phyloP scores from a whole-genome alignment of 2,329 filamentous ascomycete genomes.

The Cytospora piceicola region DNA sequence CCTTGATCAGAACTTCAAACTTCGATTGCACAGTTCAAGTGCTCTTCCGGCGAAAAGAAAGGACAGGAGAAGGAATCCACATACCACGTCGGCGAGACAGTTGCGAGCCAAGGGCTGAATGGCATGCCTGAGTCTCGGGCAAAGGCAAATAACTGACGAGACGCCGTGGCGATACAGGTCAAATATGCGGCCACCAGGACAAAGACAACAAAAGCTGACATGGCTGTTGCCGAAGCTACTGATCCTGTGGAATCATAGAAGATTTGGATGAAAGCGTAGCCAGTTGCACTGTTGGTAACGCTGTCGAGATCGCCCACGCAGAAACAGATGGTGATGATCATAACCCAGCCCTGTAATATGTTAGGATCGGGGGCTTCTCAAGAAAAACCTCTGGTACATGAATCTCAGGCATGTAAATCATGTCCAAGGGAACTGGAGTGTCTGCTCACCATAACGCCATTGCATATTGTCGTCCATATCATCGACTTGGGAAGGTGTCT shows the following conservation, averaged over 20 bases:
- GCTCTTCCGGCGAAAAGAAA: neutral
- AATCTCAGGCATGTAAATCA: slow-evolving; percentile 32
- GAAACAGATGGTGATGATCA: slow-evolving; percentile 27
- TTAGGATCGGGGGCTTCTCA: neutral
- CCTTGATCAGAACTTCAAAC: neutral
- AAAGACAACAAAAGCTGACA: slow-evolving; percentile 37
- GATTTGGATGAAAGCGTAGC: slow-evolving; percentile 39
- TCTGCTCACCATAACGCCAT: slow-evolving; percentile 37
- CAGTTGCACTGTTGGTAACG: slow-evolving; percentile 30
- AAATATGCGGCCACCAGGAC: slow-evolving; percentile 31
- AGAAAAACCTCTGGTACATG: neutral
- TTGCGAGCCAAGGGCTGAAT: slow-evolving; percentile 38
- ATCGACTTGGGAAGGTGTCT: slow-evolving; percentile 41
- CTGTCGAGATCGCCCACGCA: slow-evolving; percentile 24
- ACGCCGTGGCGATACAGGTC: slow-evolving; percentile 38
- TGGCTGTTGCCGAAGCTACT: slow-evolving; percentile 33
- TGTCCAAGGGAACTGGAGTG: slow-evolving; percentile 32
- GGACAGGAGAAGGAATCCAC: neutral
- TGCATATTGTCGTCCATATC: slow-evolving; percentile 40
- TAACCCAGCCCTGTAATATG: slow-evolving; percentile 4
- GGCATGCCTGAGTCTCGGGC: slow-evolving; percentile 43
- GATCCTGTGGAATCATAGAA: slow-evolving; percentile 37
- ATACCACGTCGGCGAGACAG: slow-evolving; percentile 26
- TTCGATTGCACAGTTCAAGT: neutral
- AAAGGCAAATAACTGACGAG: slow-evolving; percentile 40